A percentile compares a stretch with the other conserved stretches of the same genome.
phyloP scores from a whole-genome alignment of 2,329 filamentous ascomycete genomes.

The Plectosphaerella sp. region DNA sequence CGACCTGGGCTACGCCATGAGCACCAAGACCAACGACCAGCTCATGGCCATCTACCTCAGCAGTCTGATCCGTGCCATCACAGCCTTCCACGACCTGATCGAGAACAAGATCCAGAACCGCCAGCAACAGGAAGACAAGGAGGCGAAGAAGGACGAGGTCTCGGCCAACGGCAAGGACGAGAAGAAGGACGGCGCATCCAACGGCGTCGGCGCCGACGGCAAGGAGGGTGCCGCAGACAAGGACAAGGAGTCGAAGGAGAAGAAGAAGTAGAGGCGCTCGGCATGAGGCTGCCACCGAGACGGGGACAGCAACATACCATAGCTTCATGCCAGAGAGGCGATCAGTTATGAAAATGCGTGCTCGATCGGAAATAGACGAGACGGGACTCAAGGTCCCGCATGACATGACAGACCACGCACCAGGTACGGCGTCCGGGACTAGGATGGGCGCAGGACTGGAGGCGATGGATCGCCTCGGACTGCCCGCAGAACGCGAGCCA shows the following conservation, averaged over 20 bases:
- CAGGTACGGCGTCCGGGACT: too few relatives aligned
- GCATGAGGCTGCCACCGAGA: too few relatives aligned
- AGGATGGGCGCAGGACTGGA: too few relatives aligned
- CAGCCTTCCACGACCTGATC: slow-evolving; percentile 97
- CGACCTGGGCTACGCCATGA: slow-evolving; percentile 94
- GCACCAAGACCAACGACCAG: slow-evolving; percentile 98
- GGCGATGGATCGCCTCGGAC: too few relatives aligned
- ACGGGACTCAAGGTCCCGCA: too few relatives aligned
- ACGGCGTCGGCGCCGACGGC: slow-evolving; percentile 33
- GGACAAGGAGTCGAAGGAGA: slow-evolving; percentile 49
- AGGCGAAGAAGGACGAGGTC: slow-evolving; percentile 71
- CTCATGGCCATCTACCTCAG: slow-evolving; percentile 97
- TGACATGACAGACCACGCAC: too few relatives aligned
- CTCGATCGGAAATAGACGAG: too few relatives aligned
- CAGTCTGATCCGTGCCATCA: slow-evolving; percentile 94
- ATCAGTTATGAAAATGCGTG: too few relatives aligned
- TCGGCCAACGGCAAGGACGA: slow-evolving; percentile 49
- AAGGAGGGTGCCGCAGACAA: slow-evolving; percentile 44
- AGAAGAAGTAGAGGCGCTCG: slow-evolving; percentile 30
- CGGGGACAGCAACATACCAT: too few relatives aligned
- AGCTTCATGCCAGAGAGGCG: too few relatives aligned
- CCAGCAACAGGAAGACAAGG: slow-evolving; percentile 94
- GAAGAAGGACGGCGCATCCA: slow-evolving; percentile 46
- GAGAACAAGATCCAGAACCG: slow-evolving; percentile 99
- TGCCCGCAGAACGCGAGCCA: neutral